A percentile compares a stretch with the other conserved stretches of the same genome.
Evolutionary conservation across 805 yeast genomes (phyloP).

Genomic region (Grigorovia jiainica): DNA sequence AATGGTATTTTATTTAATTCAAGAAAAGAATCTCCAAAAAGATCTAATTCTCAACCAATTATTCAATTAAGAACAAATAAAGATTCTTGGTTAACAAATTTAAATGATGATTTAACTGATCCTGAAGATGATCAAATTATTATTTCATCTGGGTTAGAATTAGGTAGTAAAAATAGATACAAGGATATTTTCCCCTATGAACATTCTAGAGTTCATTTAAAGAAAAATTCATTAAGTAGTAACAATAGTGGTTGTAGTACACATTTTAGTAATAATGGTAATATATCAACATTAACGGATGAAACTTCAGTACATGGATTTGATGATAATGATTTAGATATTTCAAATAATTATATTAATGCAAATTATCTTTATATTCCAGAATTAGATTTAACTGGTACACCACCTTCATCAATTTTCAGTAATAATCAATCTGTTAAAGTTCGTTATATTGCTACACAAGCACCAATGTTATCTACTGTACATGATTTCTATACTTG

Average conservation of each 20-base stretch:
- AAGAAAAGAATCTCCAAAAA: conserved; percentile 4
- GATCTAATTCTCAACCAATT: conserved; percentile 19
- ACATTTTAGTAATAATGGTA: not conserved
- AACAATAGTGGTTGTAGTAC: conserved; percentile 1
- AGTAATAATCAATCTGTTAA: conserved; percentile 16
- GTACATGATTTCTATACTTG: conserved; percentile 80
- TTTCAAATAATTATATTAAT: conserved; percentile 60
- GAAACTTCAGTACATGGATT: not conserved
- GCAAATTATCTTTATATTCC: conserved; percentile 57
- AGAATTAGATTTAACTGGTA: conserved; percentile 6
- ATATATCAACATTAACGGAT: not conserved
- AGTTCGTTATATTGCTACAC: conserved; percentile 67
- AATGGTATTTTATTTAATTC: not conserved
- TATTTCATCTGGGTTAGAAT: conserved; percentile 69
- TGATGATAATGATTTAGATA: conserved; percentile 14
- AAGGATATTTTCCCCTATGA: conserved; percentile 84
- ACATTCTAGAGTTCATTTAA: conserved; percentile 66
- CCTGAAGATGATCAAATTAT: conserved; percentile 25
- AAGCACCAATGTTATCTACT: conserved; percentile 75
- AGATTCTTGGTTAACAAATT: conserved; percentile 8
- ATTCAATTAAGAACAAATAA: conserved; percentile 2
- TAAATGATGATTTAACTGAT: conserved; percentile 15
- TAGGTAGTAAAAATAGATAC: conserved; percentile 75
- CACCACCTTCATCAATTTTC: conserved; percentile 4
- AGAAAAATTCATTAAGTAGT: conserved; percentile 10